Evolutionary conservation across 805 yeast genomes (phyloP).

Genomic region (Alloascoidea africana): DNA sequence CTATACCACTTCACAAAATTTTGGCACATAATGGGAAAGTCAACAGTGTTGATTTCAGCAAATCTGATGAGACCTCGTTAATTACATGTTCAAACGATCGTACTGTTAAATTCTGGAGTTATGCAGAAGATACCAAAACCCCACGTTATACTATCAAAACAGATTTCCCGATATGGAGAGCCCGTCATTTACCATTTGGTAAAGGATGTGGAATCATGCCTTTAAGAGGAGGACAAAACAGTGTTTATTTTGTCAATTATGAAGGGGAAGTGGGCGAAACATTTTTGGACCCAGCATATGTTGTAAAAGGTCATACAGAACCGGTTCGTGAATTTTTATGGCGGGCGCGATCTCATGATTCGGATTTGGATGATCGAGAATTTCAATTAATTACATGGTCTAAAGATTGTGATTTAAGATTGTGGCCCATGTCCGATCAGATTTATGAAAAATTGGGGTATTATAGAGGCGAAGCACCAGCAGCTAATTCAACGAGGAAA

Average conservation of each 20-base stretch:
- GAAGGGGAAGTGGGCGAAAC: constrained; percentile 17
- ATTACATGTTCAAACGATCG: constrained; percentile 81
- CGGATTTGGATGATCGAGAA: constrained; percentile 51
- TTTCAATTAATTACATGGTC: constrained; percentile 93
- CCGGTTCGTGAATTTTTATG: constrained; percentile 82
- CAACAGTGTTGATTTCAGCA: constrained; percentile 77
- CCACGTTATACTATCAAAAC: constrained; percentile 52
- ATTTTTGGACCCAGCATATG: constrained; percentile 34
- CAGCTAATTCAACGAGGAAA: constrained; percentile 22
- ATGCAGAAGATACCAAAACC: constrained; percentile 21
- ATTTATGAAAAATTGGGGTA: constrained; percentile 31
- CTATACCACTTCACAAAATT: constrained; percentile 52
- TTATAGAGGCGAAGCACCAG: constrained; percentile 21
- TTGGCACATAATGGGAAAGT: constrained; percentile 75
- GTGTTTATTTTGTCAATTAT: constrained; percentile 32
- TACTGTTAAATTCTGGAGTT: constrained; percentile 74
- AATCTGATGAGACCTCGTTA: constrained; percentile 39
- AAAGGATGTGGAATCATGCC: constrained; percentile 84
- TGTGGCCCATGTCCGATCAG: constrained; percentile 56
- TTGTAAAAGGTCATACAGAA: constrained; percentile 70
- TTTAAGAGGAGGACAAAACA: constrained; percentile 65
- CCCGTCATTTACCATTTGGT: constrained; percentile 83
- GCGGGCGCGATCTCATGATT: constrained; percentile 46
- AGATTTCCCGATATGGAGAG: constrained; percentile 79
- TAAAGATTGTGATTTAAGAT: constrained; percentile 65